Conservation (phyloP, 2,329 filamentous ascomycete species). For the Leptographium flavum region DNA sequence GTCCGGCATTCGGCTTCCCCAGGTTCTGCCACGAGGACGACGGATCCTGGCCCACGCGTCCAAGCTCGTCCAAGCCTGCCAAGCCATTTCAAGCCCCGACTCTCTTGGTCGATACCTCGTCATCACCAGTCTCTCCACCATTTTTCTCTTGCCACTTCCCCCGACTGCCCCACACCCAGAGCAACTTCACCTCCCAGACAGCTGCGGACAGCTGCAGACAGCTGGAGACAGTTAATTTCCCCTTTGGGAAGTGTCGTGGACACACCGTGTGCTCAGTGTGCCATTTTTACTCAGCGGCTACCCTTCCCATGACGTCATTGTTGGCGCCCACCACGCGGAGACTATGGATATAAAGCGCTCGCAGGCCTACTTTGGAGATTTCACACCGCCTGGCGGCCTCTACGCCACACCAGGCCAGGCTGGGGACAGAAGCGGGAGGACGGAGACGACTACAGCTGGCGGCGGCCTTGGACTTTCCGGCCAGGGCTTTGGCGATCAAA, state of each 20-base stretch:
- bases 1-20: no score
- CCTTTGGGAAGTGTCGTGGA: neutral
- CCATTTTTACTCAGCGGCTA: neutral
- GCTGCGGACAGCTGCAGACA: no score
- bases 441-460: neutral
- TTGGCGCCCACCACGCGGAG: neutral
- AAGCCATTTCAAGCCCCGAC: neutral
- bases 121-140: neutral
- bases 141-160: neutral
- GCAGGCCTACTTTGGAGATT: slow-evolving; percentile 6
- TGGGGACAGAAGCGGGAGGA: neutral
- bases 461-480: neutral
- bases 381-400: slow-evolving; percentile 1
- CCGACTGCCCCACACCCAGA: neutral
- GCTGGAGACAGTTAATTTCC: no score
- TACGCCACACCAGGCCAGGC: slow-evolving; percentile 3
- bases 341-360: slow-evolving; percentile 9
- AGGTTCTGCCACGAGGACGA: no score
- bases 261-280: neutral
- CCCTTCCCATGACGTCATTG: slow-evolving; percentile 5
- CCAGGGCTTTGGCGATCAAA: neutral
- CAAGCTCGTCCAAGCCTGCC: no score
- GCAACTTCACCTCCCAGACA: neutral
- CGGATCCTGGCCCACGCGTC: no score
- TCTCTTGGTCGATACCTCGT: neutral